Evolutionary conservation across 345 rosid genomes (phyloP).

Genomic region (Populus davidiana): DNA sequence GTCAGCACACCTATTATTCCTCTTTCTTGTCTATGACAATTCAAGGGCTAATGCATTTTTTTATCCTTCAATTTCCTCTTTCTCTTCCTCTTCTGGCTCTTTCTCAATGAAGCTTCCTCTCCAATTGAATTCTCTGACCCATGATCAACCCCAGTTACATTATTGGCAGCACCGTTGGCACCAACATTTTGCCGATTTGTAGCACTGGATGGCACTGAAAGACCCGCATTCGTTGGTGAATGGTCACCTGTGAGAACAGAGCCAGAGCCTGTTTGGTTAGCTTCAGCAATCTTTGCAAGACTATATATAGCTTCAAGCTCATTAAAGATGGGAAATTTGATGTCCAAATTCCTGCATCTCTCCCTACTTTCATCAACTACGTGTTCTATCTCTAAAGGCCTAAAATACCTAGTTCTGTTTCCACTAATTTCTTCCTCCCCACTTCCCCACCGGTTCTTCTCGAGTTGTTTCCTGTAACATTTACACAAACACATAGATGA

Average conservation of each 20-base stretch:
- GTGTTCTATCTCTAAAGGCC: neutral
- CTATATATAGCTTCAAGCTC: conserved; percentile 47
- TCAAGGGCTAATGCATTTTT: too few relatives aligned
- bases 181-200: conserved; percentile 10
- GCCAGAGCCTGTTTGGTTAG: conserved; percentile 35
- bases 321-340: conserved; percentile 24
- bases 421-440: conserved; percentile 9
- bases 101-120: conserved; percentile 25
- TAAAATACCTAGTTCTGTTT: conserved; percentile 1
- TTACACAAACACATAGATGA: conserved; percentile 23
- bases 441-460: conserved; percentile 19
- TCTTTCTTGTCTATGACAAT: too few relatives aligned
- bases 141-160: conserved; percentile 24
- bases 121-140: conserved; percentile 34
- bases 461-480: conserved; percentile 33
- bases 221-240: conserved; percentile 20
- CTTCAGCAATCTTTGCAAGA: conserved; percentile 24
- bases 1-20: too few relatives aligned
- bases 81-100: conserved; percentile 32
- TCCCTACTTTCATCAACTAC: conserved; percentile 11
- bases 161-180: conserved; percentile 4
- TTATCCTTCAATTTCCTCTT: conserved; percentile 39
- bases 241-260: conserved; percentile 39
- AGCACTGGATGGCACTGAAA: conserved; percentile 10
- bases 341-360: conserved; percentile 22